Evolutionary conservation across 768 basidiomycete species (phyloP).

Genomic region (Fistulinella prunicolor): DNA sequence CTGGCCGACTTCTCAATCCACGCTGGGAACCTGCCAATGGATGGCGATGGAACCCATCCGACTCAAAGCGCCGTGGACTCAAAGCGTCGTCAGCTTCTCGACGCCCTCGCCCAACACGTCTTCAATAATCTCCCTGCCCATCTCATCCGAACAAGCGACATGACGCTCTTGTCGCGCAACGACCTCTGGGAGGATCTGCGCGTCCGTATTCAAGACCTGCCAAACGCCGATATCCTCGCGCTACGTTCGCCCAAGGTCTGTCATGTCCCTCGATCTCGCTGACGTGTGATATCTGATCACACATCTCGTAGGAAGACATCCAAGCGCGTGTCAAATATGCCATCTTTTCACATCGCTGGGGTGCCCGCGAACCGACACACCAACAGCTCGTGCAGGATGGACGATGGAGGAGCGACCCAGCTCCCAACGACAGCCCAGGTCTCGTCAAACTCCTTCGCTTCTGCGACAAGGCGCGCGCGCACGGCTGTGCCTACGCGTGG

Average conservation of each 20-base stretch:
- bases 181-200: slow-evolving; percentile 15
- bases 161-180: slow-evolving; percentile 11
- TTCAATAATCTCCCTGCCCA: slow-evolving; percentile 16
- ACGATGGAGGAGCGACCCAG: background rate
- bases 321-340: slow-evolving; percentile 8
- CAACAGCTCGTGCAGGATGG: slow-evolving; percentile 1
- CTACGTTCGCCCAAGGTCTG: slow-evolving; percentile 6
- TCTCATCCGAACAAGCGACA: slow-evolving; percentile 9
- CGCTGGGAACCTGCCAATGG: no score
- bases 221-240: slow-evolving; percentile 3
- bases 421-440: background rate
- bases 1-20: no score
- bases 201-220: no score
- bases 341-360: slow-evolving; percentile 15
- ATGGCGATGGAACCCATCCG: no score
- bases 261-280: background rate
- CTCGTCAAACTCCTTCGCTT: slow-evolving; percentile 4
- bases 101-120: slow-evolving; percentile 10
- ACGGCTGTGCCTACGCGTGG: slow-evolving; percentile 14
- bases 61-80: background rate
- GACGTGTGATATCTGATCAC: background rate
- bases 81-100: slow-evolving; percentile 8
- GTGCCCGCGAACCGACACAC: slow-evolving; percentile 5
- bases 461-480: slow-evolving; percentile 5
- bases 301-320: slow-evolving; percentile 4